A percentile compares a stretch with the other conserved stretches of the same genome.
Conservation (phyloP, 495 filamentous ascomycete genomes). For the Parathielavia hyrcaniae region DNA sequence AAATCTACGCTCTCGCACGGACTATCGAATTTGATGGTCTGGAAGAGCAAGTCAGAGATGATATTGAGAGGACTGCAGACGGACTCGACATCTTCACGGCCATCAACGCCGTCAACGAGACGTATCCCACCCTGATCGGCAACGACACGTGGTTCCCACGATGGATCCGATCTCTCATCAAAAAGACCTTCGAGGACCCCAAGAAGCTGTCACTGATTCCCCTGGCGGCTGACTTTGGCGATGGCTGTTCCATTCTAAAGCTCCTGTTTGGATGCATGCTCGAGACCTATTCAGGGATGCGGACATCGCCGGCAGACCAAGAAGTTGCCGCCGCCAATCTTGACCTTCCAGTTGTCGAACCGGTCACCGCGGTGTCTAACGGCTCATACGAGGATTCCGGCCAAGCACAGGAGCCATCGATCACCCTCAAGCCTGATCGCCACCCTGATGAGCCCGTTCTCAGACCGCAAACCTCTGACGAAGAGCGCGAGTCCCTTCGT, state of each 20-base stretch:
- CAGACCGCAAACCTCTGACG: no score
- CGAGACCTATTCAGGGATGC: conserved; percentile 5
- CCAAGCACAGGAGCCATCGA: no score
- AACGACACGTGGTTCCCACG: conserved; percentile 23
- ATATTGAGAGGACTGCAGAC: conserved; percentile 17
- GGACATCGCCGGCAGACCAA: background rate
- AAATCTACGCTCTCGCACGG: conserved; percentile 18
- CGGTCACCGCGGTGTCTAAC: no score
- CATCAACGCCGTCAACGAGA: conserved; percentile 18
- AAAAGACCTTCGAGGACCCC: conserved; percentile 15
- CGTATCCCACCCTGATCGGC: conserved; percentile 12
- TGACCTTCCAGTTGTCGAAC: no score
- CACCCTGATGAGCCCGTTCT: no score
- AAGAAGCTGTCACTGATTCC: background rate
- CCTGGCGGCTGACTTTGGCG: background rate
- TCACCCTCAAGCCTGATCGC: no score
- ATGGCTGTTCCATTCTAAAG: conserved; percentile 12
- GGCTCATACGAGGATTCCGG: no score
- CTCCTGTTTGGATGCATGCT: conserved; percentile 13
- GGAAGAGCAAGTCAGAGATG: conserved; percentile 15
- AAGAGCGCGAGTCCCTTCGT: no score
- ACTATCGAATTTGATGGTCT: conserved; percentile 16
- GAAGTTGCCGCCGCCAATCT: background rate
- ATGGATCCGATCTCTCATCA: conserved; percentile 19
- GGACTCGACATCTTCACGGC: conserved; percentile 17